Percentiles rank a stretch among this genome's conserved stretches.
Evolutionary conservation across 2,329 filamentous ascomycete species (phyloP).

Genomic region (Fusarium tuaranense): DNA sequence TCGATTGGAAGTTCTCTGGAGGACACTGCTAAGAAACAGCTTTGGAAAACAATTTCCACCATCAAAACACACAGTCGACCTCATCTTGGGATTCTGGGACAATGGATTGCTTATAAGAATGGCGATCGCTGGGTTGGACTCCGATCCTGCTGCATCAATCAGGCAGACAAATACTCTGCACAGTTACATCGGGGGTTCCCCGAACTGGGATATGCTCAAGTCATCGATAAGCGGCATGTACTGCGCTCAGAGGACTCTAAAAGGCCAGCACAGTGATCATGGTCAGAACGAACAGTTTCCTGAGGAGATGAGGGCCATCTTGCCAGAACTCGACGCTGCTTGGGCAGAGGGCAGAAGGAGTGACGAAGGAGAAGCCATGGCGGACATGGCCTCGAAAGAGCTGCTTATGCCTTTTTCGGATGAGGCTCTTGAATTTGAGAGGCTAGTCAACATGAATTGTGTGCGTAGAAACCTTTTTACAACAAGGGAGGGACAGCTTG

Average conservation of each 20-base stretch:
- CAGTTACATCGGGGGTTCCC: background rate
- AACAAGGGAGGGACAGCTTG: background rate
- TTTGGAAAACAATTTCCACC: background rate
- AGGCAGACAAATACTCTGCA: background rate
- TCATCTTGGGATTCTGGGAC: background rate
- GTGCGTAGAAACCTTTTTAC: background rate
- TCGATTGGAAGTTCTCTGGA: background rate
- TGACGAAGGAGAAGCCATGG: background rate
- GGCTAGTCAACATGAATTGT: background rate
- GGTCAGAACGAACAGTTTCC: background rate
- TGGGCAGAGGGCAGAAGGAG: background rate
- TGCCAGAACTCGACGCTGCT: background rate
- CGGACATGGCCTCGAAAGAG: background rate
- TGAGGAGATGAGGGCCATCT: background rate
- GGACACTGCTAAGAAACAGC: rapidly evolving
- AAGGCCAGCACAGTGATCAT: background rate
- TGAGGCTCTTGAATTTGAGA: background rate
- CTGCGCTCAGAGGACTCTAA: background rate
- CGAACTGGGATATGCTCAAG: background rate
- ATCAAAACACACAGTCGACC: no score
- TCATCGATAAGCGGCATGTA: background rate
- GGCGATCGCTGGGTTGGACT: background rate
- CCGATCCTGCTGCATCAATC: background rate
- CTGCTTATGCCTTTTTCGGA: background rate
- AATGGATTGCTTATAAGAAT: background rate